phyloP scores from a whole-genome alignment of 2,329 filamentous ascomycete species.

The Neopestalotiopsis sp. region DNA sequence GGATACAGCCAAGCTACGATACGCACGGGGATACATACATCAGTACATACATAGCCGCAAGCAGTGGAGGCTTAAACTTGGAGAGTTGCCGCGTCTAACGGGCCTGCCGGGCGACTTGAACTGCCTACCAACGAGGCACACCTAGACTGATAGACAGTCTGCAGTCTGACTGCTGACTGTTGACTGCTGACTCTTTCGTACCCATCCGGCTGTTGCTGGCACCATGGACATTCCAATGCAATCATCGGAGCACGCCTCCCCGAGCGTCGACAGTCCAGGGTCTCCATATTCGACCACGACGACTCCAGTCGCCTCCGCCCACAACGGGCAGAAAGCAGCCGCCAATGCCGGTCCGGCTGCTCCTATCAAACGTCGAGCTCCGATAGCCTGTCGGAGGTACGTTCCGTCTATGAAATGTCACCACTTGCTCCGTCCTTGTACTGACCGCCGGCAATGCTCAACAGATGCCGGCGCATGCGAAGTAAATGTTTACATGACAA shows the following conservation, averaged over 20 bases:
- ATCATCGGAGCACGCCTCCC: conserved; percentile 23
- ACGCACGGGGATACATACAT: too few relatives aligned
- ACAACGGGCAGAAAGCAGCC: conserved; percentile 19
- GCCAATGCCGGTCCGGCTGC: conserved; percentile 18
- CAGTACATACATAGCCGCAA: background rate
- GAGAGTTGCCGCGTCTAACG: background rate
- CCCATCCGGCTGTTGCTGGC: background rate
- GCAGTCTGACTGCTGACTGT: too few relatives aligned
- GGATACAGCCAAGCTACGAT: too few relatives aligned
- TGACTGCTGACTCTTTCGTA: background rate
- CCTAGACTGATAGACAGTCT: background rate
- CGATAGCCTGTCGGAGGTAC: conserved; percentile 60
- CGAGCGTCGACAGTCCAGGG: conserved; percentile 23
- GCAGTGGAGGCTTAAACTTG: background rate
- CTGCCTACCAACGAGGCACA: too few relatives aligned
- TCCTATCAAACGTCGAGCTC: conserved; percentile 53
- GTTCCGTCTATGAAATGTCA: background rate
- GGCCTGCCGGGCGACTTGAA: conserved; percentile 13
- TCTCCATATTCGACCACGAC: conserved; percentile 27
- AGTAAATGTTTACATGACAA: conserved; percentile 61
- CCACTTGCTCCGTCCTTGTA: background rate
- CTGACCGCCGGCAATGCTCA: conserved; percentile 18
- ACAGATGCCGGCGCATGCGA: conserved; percentile 60
- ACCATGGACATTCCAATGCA: conserved; percentile 27
- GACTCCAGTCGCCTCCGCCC: conserved; percentile 17